Percentiles rank a stretch among this genome's conserved stretches.
These are phyloP conservation scores for Ordospora colligata DNA, from an alignment of 371 early-diverging fungal genomes.

Conservation along the genomic window DNA sequence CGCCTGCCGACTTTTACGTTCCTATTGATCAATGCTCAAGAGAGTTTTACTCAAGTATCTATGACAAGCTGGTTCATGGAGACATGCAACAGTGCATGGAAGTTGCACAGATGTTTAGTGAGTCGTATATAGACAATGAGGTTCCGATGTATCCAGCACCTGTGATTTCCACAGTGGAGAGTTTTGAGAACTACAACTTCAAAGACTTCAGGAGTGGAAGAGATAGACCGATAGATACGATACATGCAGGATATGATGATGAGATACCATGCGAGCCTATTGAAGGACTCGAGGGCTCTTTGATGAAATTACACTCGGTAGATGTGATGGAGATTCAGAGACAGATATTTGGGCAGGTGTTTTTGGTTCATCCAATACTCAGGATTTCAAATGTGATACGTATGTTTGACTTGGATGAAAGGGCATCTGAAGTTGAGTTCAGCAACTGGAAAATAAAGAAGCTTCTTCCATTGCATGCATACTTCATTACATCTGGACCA, in stretches of 20 bases:
- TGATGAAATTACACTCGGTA: background rate
- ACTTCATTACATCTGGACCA: conserved; percentile 52
- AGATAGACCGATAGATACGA: background rate
- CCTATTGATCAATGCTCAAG: background rate
- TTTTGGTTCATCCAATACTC: conserved; percentile 2
- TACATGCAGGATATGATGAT: conserved; percentile 6
- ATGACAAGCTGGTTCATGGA: conserved; percentile 1
- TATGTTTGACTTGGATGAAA: conserved; percentile 1
- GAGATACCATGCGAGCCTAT: background rate
- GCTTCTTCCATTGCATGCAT: conserved; percentile 47
- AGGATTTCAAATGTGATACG: conserved; percentile 3
- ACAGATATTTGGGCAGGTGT: background rate
- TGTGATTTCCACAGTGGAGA: background rate
- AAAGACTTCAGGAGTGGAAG: background rate
- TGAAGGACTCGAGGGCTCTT: background rate
- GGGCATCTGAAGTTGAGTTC: background rate
- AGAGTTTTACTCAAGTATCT: conserved; percentile 19
- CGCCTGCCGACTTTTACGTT: conserved; percentile 39
- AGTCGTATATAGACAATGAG: background rate
- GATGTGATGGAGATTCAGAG: background rate
- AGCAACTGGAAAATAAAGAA: conserved; percentile 38
- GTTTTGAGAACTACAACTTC: conserved; percentile 12
- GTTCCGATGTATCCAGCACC: conserved; percentile 27
- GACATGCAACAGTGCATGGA: conserved; percentile 14
- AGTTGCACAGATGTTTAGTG: background rate